Evolutionary conservation across 768 basidiomycete genomes (phyloP), one percentile per base, ranked within the genome.

Genomic region (Leccinum subgranulosum): DNA sequence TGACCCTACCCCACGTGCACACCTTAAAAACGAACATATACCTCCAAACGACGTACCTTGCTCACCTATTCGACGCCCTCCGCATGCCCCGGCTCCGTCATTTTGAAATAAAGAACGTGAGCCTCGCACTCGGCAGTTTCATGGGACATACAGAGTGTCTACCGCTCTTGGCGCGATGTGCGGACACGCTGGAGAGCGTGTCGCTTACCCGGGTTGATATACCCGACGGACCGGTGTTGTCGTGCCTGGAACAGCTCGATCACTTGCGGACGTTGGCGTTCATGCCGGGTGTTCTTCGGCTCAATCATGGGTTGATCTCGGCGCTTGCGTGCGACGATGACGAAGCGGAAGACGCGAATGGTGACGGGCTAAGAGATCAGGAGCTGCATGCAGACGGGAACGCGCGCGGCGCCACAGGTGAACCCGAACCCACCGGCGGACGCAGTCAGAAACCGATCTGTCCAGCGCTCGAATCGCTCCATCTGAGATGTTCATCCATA

Each of bases 231-330:
- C 47, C 49, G 4, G 25, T 73, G 3, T 1, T 72, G 17, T 48
- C 60, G 6, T 71, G 69, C 29, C 57, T 71, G 21, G 49, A 46
- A 1, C 69, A 60, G 7, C 60, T 71, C 11, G 54, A 29, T 28
- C 60, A 34, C 5, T 21, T 71, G 3, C 65, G 56, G 57, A 54
- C 50, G 39, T 10, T 73, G 48, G 39, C 54, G 11, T 64, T 62
- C 34, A 55, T 73, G 2, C 70, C 70, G 4, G 66, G 72, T 12
- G 47, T 66, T n/a, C 60, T 73, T 5, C 58, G 70, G n/a, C 67
- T 71, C 39, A 72, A 73, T 39, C 70, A 73, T 14, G 68, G 66
- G 14, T 66, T 71, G 47, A 36, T 72, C 39, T 31, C 57, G n/a
- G 68, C 59, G 34, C 68, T 73, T 17, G 21, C 63, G 11, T 27